Evolutionary conservation across 306 rosid genomes (phyloP), one percentile per base, ranked within the genome.

Genomic region (Myrica gale): DNA sequence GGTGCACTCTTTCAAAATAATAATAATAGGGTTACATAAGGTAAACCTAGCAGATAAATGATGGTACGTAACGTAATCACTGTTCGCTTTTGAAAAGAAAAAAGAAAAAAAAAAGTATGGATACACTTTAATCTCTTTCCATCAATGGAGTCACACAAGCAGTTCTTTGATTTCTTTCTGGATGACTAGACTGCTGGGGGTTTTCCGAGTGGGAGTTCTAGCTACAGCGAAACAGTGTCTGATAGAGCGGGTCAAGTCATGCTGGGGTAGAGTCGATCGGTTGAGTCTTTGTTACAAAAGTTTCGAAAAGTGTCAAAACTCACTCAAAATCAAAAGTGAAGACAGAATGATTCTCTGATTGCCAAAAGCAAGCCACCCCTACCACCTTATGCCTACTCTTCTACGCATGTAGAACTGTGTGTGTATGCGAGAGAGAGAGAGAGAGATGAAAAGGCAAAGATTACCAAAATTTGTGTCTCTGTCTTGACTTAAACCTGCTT

Each of bases 401-500:
- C 39, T 58, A 4, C 62, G 54, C 68, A 23, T 43, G 23, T 15
- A 66, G 26, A 66, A 9, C 70, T 21, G 67, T 26, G 32, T 26
- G 32, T 26, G n/a, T 42, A 15, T 12, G n/a, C n/a, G n/a, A n/a
- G n/a, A n/a, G n/a, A n/a, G n/a, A 72, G 65, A 55, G n/a, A 47
- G 72, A 65, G 72, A 13, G 4, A 23, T 70, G 52, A 48, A 57
- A 77, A 77, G 70, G 70, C 70, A 17, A 17, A 42, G 70, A 66
- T 17, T 17, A 42, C n/a, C 50, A 7, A 66, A 63, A 70, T 61
- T 39, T 48, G 62, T 42, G 66, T 74, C 71, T 74, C 71, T 52
- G 63, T 80, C 67, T 69, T 81, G 79, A 74, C 83, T 80, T 74
- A 47, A 58, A 51, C 79, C 50, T 69, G 83, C 79, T 74, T 74